Percentiles rank a stretch among this genome's conserved stretches.
Evolutionary conservation across 169 alveolate genomes (phyloP).

Genomic region (Eimeria acervulina): DNA sequence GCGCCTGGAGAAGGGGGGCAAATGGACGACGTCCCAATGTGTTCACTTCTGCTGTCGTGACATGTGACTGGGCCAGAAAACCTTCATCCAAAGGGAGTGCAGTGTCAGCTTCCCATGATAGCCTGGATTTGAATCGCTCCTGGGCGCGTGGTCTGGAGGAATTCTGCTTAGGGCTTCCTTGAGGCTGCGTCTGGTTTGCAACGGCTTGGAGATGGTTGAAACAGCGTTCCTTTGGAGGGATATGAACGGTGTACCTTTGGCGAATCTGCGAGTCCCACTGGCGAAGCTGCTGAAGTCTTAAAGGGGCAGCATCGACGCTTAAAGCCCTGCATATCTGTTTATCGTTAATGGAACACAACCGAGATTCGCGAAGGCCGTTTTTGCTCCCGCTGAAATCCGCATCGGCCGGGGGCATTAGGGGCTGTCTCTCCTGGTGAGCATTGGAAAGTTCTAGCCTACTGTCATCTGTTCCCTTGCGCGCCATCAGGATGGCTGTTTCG

Average conservation of each 20-base stretch:
- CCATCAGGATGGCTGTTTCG: background rate
- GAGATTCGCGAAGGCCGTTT: background rate
- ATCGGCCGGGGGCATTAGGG: background rate
- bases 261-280: constrained; percentile 50
- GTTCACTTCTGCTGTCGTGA: background rate
- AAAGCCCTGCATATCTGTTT: constrained; percentile 22
- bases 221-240: constrained; percentile 10
- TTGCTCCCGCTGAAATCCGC: background rate
- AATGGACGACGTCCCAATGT: background rate
- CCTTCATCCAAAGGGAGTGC: constrained; percentile 73
- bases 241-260: background rate
- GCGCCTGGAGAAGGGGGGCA: constrained; percentile 6
- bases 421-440: background rate
- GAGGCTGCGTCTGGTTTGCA: constrained; percentile 1
- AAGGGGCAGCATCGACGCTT: constrained; percentile 69
- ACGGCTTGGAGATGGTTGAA: constrained; percentile 21
- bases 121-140: constrained; percentile 62
- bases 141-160: constrained; percentile 12
- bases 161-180: background rate
- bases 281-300: constrained; percentile 48
- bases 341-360: background rate
- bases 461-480: background rate
- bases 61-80: constrained; percentile 12
- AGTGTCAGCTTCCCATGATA: constrained; percentile 77
- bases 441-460: background rate